These are phyloP conservation scores for Thermochaetoides thermophila DNA, from an alignment of 495 filamentous ascomycete species.

Conservation along the genomic window DNA sequence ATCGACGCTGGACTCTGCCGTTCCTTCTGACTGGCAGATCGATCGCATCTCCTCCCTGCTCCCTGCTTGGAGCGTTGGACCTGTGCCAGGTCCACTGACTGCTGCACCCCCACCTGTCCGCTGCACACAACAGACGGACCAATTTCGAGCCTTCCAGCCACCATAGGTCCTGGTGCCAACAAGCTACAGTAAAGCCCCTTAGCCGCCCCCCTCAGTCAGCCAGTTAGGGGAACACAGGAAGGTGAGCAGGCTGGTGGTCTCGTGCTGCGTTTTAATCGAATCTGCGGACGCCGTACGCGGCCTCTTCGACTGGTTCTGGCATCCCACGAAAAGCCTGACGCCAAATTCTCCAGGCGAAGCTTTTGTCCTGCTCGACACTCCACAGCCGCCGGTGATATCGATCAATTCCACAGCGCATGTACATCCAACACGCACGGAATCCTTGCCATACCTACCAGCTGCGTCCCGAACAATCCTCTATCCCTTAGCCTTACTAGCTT, in stretches of 20 bases:
- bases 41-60: neutral
- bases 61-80: neutral
- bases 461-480: no score
- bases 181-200: neutral
- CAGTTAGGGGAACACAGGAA: neutral
- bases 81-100: neutral
- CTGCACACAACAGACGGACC: slow-evolving; percentile 1
- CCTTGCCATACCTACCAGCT: no score
- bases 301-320: no score
- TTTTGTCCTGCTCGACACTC: no score
- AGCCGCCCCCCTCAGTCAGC: slow-evolving; percentile 3
- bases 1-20: slow-evolving; percentile 1
- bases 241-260: no score
- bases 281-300: no score
- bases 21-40: neutral
- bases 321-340: no score
- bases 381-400: no score
- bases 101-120: slow-evolving; percentile 3
- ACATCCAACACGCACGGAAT: no score
- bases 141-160: slow-evolving; percentile 1
- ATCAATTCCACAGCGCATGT: no score
- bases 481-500: neutral
- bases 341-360: no score
- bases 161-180: neutral
- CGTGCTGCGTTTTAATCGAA: no score